Evolutionary conservation across 176 grass and related monocot genomes (phyloP).

Genomic region (Oryza punctata): DNA sequence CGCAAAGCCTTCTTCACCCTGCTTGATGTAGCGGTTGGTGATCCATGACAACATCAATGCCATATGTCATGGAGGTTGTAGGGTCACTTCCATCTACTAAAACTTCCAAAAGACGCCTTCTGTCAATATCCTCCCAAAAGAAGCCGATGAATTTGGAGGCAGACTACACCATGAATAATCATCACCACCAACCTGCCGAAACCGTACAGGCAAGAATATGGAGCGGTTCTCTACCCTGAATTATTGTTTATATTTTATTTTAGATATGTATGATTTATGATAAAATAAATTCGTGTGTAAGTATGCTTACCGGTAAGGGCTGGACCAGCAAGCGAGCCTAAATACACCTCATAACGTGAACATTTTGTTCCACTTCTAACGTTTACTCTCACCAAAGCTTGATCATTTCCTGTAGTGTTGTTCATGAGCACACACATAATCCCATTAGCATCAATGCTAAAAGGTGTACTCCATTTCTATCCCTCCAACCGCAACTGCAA

Average conservation of each 20-base stretch:
- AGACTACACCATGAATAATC: conserved; percentile 83
- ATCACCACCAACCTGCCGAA: conserved; percentile 79
- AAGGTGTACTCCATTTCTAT: conserved; percentile 90
- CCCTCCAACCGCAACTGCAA: conserved; percentile 77
- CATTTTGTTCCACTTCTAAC: conserved; percentile 85
- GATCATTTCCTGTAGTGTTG: conserved; percentile 60
- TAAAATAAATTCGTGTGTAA: conserved; percentile 36
- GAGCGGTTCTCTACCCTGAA: conserved; percentile 96
- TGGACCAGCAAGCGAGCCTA: conserved; percentile 70
- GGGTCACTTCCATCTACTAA: conserved; percentile 80
- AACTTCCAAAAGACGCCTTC: conserved; percentile 72
- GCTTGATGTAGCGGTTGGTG: conserved; percentile 55
- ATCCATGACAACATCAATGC: conserved; percentile 82
- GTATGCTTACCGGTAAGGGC: conserved; percentile 77
- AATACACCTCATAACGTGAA: conserved; percentile 90
- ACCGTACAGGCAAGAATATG: conserved; percentile 81
- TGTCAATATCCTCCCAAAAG: conserved; percentile 92
- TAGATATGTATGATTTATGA: neutral
- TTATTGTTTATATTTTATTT: conserved; percentile 28
- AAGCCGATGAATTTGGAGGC: conserved; percentile 82
- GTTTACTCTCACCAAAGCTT: conserved; percentile 77
- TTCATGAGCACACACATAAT: conserved; percentile 82
- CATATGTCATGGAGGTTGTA: conserved; percentile 63
- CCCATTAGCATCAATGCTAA: conserved; percentile 89
- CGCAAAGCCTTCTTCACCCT: conserved; percentile 65